These are phyloP conservation scores for Verticillium alfalfae DNA, from an alignment of 2,329 filamentous ascomycete species.

Conservation along the genomic window DNA sequence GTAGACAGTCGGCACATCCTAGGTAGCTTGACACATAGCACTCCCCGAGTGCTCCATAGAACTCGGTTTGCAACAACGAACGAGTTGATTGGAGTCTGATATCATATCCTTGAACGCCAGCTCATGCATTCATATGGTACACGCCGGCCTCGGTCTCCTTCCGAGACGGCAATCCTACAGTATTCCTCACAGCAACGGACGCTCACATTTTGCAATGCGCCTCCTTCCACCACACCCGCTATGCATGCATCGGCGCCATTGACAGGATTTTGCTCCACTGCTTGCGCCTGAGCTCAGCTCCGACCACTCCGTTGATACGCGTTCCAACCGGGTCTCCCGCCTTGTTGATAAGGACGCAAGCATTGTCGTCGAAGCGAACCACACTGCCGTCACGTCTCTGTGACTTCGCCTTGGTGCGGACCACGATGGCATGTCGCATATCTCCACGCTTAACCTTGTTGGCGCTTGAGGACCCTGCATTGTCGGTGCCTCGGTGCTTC, in stretches of 20 bases:
- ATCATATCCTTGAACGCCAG: conserved; percentile 9
- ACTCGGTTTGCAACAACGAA: too few relatives aligned
- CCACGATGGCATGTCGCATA: conserved; percentile 91
- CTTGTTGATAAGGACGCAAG: conserved; percentile 96
- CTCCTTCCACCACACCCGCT: conserved; percentile 8
- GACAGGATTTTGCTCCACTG: conserved; percentile 99
- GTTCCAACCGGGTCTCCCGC: conserved; percentile 91
- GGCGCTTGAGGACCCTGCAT: conserved; percentile 65
- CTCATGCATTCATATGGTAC: conserved; percentile 6
- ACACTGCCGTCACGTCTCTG: conserved; percentile 85
- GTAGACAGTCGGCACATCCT: too few relatives aligned
- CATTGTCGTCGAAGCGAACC: conserved; percentile 95
- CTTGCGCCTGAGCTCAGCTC: conserved; percentile 80
- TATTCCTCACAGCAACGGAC: conserved; percentile 1
- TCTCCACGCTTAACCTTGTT: conserved; percentile 97
- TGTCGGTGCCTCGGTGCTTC: conserved; percentile 80
- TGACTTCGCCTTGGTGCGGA: conserved; percentile 82
- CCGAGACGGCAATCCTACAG: not conserved
- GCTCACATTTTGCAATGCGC: not conserved
- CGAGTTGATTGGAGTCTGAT: conserved; percentile 8
- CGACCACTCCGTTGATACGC: conserved; percentile 87
- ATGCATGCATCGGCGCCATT: conserved; percentile 71
- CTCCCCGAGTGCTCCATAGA: too few relatives aligned
- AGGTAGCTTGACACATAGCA: too few relatives aligned
- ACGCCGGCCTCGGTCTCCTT: not conserved